phyloP scores from a whole-genome alignment of 2,329 filamentous ascomycete species.

The Pestalotiopsis fici region DNA sequence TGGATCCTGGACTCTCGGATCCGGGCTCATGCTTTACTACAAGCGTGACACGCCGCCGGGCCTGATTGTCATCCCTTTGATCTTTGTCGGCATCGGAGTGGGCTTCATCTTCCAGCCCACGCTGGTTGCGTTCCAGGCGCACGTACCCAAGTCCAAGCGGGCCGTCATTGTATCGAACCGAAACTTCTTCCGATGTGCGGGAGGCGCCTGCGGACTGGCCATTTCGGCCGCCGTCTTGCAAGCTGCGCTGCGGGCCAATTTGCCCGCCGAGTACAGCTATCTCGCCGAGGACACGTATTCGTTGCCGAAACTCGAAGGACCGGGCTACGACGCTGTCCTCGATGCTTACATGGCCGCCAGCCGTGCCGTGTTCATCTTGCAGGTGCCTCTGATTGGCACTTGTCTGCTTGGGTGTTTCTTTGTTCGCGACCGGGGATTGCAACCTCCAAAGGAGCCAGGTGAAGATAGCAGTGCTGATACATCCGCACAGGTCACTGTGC shows the following conservation, averaged over 20 bases:
- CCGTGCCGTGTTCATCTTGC: slow-evolving; percentile 56
- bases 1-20: slow-evolving; percentile 39
- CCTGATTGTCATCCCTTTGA: slow-evolving; percentile 49
- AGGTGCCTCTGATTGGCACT: slow-evolving; percentile 52
- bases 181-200: slow-evolving; percentile 63
- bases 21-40: slow-evolving; percentile 54
- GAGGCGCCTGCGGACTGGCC: slow-evolving; percentile 59
- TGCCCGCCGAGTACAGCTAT: slow-evolving; percentile 24
- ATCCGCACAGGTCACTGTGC: neutral
- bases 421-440: slow-evolving; percentile 51
- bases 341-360: slow-evolving; percentile 55
- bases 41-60: slow-evolving; percentile 42
- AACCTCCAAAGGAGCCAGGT: slow-evolving; percentile 19
- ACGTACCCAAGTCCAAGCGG: slow-evolving; percentile 55
- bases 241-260: slow-evolving; percentile 23
- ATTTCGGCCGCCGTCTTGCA: slow-evolving; percentile 53
- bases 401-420: slow-evolving; percentile 52
- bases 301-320: slow-evolving; percentile 16
- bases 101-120: slow-evolving; percentile 50
- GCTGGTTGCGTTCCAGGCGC: slow-evolving; percentile 59
- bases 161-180: slow-evolving; percentile 64
- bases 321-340: slow-evolving; percentile 34
- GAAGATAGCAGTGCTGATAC: neutral
- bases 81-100: slow-evolving; percentile 53
- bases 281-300: slow-evolving; percentile 30